phyloP scores from a whole-genome alignment of 805 yeast species.

The Ogataea glucozyma region DNA sequence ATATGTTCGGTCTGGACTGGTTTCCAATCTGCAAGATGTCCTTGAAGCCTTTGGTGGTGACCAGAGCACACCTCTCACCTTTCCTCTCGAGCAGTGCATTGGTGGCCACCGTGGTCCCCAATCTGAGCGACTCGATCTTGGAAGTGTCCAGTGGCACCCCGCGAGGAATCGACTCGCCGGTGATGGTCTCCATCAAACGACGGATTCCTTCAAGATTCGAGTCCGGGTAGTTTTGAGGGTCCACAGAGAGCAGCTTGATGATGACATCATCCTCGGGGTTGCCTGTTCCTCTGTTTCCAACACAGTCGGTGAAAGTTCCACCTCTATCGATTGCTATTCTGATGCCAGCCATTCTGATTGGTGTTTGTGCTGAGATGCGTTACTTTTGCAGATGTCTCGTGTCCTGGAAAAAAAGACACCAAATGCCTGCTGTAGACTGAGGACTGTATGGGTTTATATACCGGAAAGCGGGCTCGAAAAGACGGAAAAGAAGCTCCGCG shows the following conservation, averaged over 20 bases:
- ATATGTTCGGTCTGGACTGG: constrained; percentile 88
- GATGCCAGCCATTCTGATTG: constrained; percentile 26
- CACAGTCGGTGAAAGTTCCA: constrained; percentile 88
- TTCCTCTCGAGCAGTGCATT: constrained; percentile 91
- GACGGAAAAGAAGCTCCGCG: constrained; percentile 4
- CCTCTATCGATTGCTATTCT: constrained; percentile 63
- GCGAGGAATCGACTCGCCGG: constrained; percentile 56
- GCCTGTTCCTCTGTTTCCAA: constrained; percentile 52
- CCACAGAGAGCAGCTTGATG: constrained; percentile 82
- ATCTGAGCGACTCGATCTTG: constrained; percentile 65
- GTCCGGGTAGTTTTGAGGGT: constrained; percentile 82
- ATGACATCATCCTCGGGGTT: constrained; percentile 58
- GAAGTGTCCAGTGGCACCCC: constrained; percentile 61
- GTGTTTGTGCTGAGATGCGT: no score
- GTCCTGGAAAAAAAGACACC: no score
- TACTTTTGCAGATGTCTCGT: no score
- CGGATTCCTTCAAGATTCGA: constrained; percentile 94
- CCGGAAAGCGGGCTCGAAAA: background rate
- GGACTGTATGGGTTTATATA: background rate
- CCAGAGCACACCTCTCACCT: constrained; percentile 83
- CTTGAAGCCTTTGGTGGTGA: constrained; percentile 86
- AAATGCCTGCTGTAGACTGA: background rate
- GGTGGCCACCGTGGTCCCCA: constrained; percentile 97
- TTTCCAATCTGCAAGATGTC: constrained; percentile 85
- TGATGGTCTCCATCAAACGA: constrained; percentile 63